These are phyloP conservation scores for Dalbergia oliveri DNA, from an alignment of 306 rosid genomes.

Conservation along the genomic window DNA sequence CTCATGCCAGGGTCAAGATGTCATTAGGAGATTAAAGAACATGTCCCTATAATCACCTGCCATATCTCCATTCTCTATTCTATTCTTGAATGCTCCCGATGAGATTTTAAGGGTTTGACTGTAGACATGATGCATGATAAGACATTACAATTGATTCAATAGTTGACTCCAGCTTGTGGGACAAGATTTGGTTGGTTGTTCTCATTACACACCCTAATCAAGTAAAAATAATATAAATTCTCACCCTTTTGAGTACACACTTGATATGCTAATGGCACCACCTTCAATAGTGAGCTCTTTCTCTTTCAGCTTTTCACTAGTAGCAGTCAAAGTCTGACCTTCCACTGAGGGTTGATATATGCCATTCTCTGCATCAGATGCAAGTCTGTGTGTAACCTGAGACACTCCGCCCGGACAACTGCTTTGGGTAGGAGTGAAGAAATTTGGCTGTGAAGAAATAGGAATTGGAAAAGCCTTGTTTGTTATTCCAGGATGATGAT, in stretches of 20 bases:
- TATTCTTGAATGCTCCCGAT: conserved; percentile 7
- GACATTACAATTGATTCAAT: too few species aligned
- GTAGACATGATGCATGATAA: too few species aligned
- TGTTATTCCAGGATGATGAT: conserved; percentile 62
- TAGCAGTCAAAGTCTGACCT: conserved; percentile 55
- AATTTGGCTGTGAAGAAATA: conserved; percentile 64
- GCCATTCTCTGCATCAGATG: conserved; percentile 64
- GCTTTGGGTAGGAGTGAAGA: conserved; percentile 57
- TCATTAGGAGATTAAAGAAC: conserved; percentile 15
- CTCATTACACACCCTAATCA: background rate
- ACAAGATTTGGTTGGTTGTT: too few species aligned
- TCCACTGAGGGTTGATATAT: conserved; percentile 56
- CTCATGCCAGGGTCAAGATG: conserved; percentile 1
- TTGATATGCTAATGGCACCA: conserved; percentile 90
- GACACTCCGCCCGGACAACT: conserved; percentile 55
- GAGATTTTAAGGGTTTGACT: background rate
- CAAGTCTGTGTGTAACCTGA: conserved; percentile 60
- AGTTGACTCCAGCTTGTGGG: too few species aligned
- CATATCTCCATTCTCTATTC: background rate
- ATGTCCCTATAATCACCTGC: conserved; percentile 19
- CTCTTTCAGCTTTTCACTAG: conserved; percentile 78
- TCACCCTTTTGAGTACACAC: conserved; percentile 92
- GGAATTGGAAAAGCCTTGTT: conserved; percentile 66
- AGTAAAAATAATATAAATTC: conserved; percentile 43
- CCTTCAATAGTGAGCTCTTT: conserved; percentile 84